Evolutionary conservation across 2,329 filamentous ascomycete genomes (phyloP), one percentile per base, ranked within the genome.

Genomic region (Coniochaeta ligniaria): DNA sequence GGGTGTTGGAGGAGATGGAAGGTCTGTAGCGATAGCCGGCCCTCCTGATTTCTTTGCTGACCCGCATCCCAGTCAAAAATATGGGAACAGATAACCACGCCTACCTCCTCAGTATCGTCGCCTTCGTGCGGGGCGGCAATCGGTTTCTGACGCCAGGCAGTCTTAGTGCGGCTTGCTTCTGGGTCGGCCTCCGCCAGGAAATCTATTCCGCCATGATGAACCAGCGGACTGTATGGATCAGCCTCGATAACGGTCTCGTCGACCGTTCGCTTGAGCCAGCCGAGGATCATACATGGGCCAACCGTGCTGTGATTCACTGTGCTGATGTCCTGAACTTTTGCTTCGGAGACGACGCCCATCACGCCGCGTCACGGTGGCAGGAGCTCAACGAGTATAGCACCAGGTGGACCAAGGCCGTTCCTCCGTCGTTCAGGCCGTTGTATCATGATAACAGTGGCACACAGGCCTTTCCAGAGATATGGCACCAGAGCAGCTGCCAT

Each of bases 261-360:
- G 80, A 84, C 65, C 76, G 78, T n/a, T 78, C 76, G 0, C 74
- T 83, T 11, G 72, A 75, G 1, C 71, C 75, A 0, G 74, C 77
- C 0, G 77, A 78, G 50, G 83, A 86, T 63, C 80, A 79, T 61
- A 76, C 75, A 0, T 86, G 83, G 83, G 80, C 84, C 1, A 86
- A 87, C 68, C 78, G 84, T 17, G 82, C 85, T 17, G 78, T 88
- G 0, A 78, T 85, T 3, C 81, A 85, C 65, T 84, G 84, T 59
- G 84, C 84, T n/a, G 83, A 87, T 63, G 82, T 87, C 1, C 72
- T 88, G 17, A 83, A 86, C 62, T 86, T 81, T 65, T 88, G 85
- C 67, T 88, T 87, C 64, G 77, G 79, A 1, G 72, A 77, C 17
- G 68, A 66, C 17, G 68, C 71, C n/a, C 54, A 57, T 1, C 54